Evolutionary conservation across 1,284 basidiomycete species (phyloP).

Genomic region (Apiotrichum veenhuisii): DNA sequence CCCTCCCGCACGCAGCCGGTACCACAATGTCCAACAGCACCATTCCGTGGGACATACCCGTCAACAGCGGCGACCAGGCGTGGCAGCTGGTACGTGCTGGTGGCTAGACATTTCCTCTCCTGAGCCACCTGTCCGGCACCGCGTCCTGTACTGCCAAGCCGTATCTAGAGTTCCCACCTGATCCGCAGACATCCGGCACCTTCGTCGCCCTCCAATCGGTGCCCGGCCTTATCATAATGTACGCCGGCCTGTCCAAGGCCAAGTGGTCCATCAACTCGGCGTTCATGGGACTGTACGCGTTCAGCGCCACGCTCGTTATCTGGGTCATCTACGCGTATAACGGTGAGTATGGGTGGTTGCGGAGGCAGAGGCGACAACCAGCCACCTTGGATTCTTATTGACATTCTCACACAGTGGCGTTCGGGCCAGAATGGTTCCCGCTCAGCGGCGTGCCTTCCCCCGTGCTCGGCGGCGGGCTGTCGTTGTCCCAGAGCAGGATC

Average conservation of each 20-base stretch:
- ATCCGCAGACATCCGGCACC: conserved; percentile 19
- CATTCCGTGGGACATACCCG: neutral
- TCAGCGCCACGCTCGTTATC: conserved; percentile 19
- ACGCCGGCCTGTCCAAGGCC: conserved; percentile 19
- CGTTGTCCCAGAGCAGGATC: conserved; percentile 11
- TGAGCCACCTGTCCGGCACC: no score
- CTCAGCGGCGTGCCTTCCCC: conserved; percentile 20
- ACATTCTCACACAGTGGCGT: neutral
- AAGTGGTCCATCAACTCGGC: conserved; percentile 23
- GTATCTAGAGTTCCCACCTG: no score
- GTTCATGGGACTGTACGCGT: conserved; percentile 26
- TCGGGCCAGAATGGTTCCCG: conserved; percentile 5
- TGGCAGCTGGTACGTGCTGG: conserved; percentile 7
- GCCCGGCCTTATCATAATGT: conserved; percentile 20
- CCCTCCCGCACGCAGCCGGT: neutral
- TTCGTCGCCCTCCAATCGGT: conserved; percentile 22
- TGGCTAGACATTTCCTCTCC: no score
- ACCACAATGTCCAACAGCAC: neutral
- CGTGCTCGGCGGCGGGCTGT: conserved; percentile 13
- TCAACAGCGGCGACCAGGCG: conserved; percentile 3
- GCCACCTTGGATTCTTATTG: no score
- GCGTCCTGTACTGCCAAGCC: no score
- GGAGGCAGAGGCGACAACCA: no score
- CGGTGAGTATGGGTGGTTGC: no score
- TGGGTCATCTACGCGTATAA: conserved; percentile 25